Conservation (phyloP, 1,139 yeast genomes). For the Protomyces lactucae-debilis region DNA sequence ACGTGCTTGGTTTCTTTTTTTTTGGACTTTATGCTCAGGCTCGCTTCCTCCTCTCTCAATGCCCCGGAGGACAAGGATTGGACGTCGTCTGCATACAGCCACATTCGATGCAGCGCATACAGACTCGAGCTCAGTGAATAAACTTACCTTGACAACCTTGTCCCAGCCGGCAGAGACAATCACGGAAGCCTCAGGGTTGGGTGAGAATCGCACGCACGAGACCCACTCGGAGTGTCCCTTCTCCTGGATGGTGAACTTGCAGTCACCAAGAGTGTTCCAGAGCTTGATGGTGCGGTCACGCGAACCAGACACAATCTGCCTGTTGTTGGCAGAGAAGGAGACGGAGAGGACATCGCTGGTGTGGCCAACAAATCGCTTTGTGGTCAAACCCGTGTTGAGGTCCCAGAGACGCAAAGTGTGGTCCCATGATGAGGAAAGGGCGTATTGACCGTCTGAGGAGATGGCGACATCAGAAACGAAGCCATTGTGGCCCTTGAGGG, state of each 20-base stretch:
- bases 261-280: slow-evolving; percentile 99
- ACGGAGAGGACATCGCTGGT: slow-evolving; percentile 95
- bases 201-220: slow-evolving; percentile 93
- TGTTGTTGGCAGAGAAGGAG: slow-evolving; percentile 92
- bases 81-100: slow-evolving; percentile 16
- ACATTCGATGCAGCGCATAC: neutral
- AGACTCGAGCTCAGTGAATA: slow-evolving; percentile 29
- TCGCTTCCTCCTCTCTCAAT: slow-evolving; percentile 27
- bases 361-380: slow-evolving; percentile 98
- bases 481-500: slow-evolving; percentile 98
- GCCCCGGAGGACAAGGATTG: slow-evolving; percentile 14
- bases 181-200: slow-evolving; percentile 56
- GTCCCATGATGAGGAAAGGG: slow-evolving; percentile 99
- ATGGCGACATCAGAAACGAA: slow-evolving; percentile 96
- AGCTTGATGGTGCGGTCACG: slow-evolving; percentile 99
- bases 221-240: slow-evolving; percentile 99
- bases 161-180: slow-evolving; percentile 99
- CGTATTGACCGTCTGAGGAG: slow-evolving; percentile 97
- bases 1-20: neutral
- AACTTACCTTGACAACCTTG: slow-evolving; percentile 97
- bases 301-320: slow-evolving; percentile 98
- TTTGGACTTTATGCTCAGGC: slow-evolving; percentile 20
- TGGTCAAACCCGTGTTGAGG: slow-evolving; percentile 88
- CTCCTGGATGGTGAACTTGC: slow-evolving; percentile 77
- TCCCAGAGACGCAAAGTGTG: slow-evolving; percentile 99